Evolutionary conservation across 257 asterid genomes (phyloP), one percentile per base, ranked within the genome.

Genomic region (Perilla frutescens): DNA sequence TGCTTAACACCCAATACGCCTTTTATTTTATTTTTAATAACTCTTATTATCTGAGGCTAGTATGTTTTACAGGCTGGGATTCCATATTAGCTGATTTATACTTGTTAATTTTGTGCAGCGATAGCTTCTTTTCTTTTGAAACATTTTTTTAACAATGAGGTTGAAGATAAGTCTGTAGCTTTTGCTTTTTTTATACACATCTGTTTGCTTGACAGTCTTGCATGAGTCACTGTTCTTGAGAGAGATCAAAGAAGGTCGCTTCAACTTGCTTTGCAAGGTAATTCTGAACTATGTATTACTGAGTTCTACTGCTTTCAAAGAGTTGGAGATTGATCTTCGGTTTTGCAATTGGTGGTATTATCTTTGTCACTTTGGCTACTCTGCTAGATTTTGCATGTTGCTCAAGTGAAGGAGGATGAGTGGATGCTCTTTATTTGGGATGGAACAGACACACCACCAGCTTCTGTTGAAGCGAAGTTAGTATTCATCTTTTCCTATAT

Each of bases 371-470:
- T 20, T 68, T 54, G 26, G 37, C 20, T 47, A 75, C 63, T 43
- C 11, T 72, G 70, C 82, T 74, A 93, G 98, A 84, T 93, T 82
- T 76, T 91, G 74, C 87, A 93, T 79, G 39, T 80, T 55, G 77
- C 78, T 75, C 81, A 87, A 80, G 84, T 75, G 56, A 79, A 76
- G 72, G 78, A 82, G 73, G 86, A 82, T 74, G 83, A 85, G 39
- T 85, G 89, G 91, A 76, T 89, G 82, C 83, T 93, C 72, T 90
- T 77, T 77, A 81, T 86, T 77, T 93, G 98, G 98, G 96, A 93
- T 87, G 98, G 96, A 66, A 88, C 91, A 40, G 98, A 93, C 68
- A 62, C 89, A 66, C 95, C 95, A 6, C 90, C 96, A 13, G 66
- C 72, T 72, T 57, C 83, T 71, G 71, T 89, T 74, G 83, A 80